phyloP scores from a whole-genome alignment of 805 yeast species.

The Ogataea nonfermentans region DNA sequence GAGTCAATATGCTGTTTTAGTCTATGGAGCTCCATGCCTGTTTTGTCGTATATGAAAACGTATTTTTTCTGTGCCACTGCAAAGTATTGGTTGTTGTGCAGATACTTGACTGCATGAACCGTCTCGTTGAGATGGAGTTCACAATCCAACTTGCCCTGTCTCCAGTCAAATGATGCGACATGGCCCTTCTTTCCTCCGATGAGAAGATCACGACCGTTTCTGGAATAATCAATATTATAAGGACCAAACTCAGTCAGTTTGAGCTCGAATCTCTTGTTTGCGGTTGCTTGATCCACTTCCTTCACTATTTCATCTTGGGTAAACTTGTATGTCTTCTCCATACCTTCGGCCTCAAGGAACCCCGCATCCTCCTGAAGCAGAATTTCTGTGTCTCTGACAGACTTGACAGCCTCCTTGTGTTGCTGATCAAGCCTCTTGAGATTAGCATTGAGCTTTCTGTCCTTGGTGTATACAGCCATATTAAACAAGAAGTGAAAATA shows the following conservation, averaged over 20 bases:
- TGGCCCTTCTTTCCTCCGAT: conserved; percentile 93
- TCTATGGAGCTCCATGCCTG: conserved; percentile 89
- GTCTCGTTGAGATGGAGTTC: conserved; percentile 88
- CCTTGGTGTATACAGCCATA: conserved; percentile 28
- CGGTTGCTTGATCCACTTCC: conserved; percentile 75
- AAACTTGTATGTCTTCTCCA: conserved; percentile 89
- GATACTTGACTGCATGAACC: conserved; percentile 81
- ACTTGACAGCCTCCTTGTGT: conserved; percentile 71
- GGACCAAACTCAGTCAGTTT: conserved; percentile 82
- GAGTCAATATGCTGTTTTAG: conserved; percentile 87
- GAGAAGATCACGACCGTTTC: conserved; percentile 83
- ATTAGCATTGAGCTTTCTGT: conserved; percentile 61
- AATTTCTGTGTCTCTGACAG: conserved; percentile 85
- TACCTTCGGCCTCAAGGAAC: conserved; percentile 86
- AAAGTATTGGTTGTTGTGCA: conserved; percentile 89
- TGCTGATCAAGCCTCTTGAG: conserved; percentile 67
- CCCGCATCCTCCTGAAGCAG: conserved; percentile 84
- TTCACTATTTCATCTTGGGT: conserved; percentile 74
- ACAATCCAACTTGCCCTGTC: conserved; percentile 74
- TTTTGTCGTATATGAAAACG: conserved; percentile 85
- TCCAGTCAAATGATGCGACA: conserved; percentile 95
- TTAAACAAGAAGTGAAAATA: conserved; percentile 5
- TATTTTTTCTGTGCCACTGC: conserved; percentile 97
- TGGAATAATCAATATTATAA: conserved; percentile 72
- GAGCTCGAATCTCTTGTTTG: conserved; percentile 71